Conservation (phyloP, 1,284 basidiomycete species). For the Schizophyllum commune region DNA sequence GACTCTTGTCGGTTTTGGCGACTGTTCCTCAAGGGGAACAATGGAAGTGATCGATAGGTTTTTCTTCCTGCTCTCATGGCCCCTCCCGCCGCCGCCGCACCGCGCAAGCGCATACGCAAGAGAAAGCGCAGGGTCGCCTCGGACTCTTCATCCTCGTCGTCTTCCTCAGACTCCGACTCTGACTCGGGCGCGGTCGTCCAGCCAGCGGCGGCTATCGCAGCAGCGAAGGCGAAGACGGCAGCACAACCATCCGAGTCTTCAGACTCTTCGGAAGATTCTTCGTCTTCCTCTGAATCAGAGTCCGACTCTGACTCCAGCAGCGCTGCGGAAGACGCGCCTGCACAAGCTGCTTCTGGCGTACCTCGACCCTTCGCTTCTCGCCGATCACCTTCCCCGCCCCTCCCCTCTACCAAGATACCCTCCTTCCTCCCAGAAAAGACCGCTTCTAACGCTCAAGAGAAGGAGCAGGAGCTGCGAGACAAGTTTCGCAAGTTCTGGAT, state of each 20-base stretch:
- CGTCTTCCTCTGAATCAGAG: slow-evolving; percentile 14
- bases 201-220: not conserved
- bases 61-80: slow-evolving; percentile 9
- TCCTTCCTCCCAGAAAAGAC: slow-evolving; percentile 32
- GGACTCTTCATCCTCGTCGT: slow-evolving; percentile 35
- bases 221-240: not conserved
- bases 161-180: slow-evolving; percentile 18
- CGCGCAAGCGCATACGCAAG: slow-evolving; percentile 43
- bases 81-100: slow-evolving; percentile 19
- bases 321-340: slow-evolving; percentile 2
- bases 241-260: not conserved
- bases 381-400: slow-evolving; percentile 37
- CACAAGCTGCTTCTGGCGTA: slow-evolving; percentile 8
- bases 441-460: slow-evolving; percentile 18
- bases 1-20: too few relatives aligned
- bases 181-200: slow-evolving; percentile 3
- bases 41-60: not conserved
- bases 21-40: too few relatives aligned
- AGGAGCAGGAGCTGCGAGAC: slow-evolving; percentile 46
- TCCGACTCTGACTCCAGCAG: slow-evolving; percentile 18
- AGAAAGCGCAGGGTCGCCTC: slow-evolving; percentile 42
- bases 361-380: slow-evolving; percentile 4
- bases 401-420: slow-evolving; percentile 31
- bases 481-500: slow-evolving; percentile 77
- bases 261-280: not conserved